These are phyloP conservation scores for Rhodotorula sp. DNA, from an alignment of 1,284 basidiomycete species.

Conservation along the genomic window DNA sequence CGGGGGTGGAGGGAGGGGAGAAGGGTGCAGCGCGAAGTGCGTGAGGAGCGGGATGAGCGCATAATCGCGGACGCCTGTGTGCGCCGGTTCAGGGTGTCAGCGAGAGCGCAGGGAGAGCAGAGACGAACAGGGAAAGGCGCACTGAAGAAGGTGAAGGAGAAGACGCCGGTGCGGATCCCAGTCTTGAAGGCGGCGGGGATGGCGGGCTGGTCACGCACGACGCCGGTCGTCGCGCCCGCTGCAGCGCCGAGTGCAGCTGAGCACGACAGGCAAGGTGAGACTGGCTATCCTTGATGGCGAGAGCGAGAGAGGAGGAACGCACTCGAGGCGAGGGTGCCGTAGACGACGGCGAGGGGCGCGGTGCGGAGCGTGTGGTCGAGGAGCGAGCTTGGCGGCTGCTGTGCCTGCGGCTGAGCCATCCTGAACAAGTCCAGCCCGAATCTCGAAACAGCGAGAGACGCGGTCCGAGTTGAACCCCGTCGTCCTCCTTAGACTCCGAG, in stretches of 20 bases:
- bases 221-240: slow-evolving; percentile 30
- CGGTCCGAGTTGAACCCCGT: background rate
- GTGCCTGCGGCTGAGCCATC: background rate
- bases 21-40: slow-evolving; percentile 21
- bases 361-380: slow-evolving; percentile 37
- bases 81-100: background rate
- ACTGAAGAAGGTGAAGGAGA: slow-evolving; percentile 45
- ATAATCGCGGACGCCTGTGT: slow-evolving; percentile 37
- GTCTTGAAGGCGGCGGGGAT: slow-evolving; percentile 40
- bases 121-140: background rate
- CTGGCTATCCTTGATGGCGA: too few relatives aligned
- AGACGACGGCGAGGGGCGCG: slow-evolving; percentile 33
- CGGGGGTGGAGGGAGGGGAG: slow-evolving; percentile 25
- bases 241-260: slow-evolving; percentile 32
- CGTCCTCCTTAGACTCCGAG: background rate
- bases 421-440: background rate
- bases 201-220: slow-evolving; percentile 33
- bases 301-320: background rate
- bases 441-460: background rate
- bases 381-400: background rate
- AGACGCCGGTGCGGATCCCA: slow-evolving; percentile 32
- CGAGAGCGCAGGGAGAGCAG: background rate
- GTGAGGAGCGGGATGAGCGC: slow-evolving; percentile 31
- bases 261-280: background rate
- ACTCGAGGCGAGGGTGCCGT: slow-evolving; percentile 25